Base-by-base conservation (phyloP, 73 alveolate species). In the Diophrys sp. region DNA sequence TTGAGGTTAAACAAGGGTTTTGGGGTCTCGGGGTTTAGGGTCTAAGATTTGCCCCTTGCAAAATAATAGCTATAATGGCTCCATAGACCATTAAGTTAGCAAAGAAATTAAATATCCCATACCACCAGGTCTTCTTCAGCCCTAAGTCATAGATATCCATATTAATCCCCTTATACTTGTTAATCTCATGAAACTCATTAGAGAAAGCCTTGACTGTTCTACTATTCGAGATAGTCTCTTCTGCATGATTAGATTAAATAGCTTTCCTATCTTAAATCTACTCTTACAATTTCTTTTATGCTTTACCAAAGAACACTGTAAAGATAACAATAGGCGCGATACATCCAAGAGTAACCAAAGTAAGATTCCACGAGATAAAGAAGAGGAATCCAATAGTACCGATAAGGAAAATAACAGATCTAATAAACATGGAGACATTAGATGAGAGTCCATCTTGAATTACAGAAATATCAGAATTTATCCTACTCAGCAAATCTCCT, bases 121-220 rank as follows among this genome's bases (percentile, higher is more conserved):
- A 74, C 74, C 73, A 56, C 24, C 54, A 31, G 0, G 90, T 44
- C 44, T 82, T 74, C 18, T 62, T 24, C 26, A 55, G 31, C 29
- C 90, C 90, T 18, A 31, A 8, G 1, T 32, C 30, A 33, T 74
- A 82, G 1, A 82, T 78, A 1, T 1, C 70, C 0, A 62, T 33
- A 32, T 73, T 74, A 1, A 71, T 71, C 54, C 0, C 18, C 2
- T 31, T 24, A 30, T 27, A 74, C 29, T 54, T 75, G 28, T 29
- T 33, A 23, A 44, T 11, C 67, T 82, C 90, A 27, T 74, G 74
- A 23, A 5, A 23, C 33, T 82, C 90, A 66, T 75, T 82, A 23
- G 90, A 74, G 66, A 82, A 82, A 0, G 90, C 90, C 29, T 82
- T 82, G 1, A 82, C 90, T 2, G 90, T 82, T 66, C 90, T 73